Evolutionary conservation across 164 flowering plant genomes (phyloP).

Genomic region (Chloranthus sessilifolius): DNA sequence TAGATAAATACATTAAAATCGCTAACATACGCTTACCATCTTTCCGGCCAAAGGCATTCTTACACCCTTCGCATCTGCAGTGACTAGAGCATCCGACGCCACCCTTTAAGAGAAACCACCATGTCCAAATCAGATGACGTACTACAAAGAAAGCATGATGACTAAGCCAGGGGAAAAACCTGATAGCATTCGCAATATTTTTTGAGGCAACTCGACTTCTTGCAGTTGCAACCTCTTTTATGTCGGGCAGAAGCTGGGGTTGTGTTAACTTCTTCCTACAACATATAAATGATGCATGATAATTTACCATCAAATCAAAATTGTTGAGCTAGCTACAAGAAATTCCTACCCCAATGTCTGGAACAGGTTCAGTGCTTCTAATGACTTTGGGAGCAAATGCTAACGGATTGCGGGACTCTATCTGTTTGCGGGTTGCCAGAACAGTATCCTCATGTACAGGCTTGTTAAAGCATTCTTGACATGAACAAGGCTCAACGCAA

Average conservation of each 20-base stretch:
- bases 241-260: constrained; percentile 97
- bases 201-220: constrained; percentile 91
- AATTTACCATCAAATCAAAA: neutral
- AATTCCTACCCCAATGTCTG: constrained; percentile 38
- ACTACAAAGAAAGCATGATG: constrained; percentile 6
- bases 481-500: constrained; percentile 65
- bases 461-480: constrained; percentile 63
- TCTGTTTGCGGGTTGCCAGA: constrained; percentile 60
- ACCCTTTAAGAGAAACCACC: constrained; percentile 43
- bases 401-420: constrained; percentile 66
- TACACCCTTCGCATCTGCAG: constrained; percentile 98
- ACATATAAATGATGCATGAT: neutral
- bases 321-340: neutral
- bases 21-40: constrained; percentile 52
- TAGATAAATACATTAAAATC: neutral
- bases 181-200: constrained; percentile 99
- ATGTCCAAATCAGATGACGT: constrained; percentile 12
- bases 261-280: constrained; percentile 72
- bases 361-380: constrained; percentile 20
- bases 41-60: constrained; percentile 66
- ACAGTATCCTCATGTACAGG: constrained; percentile 60
- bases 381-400: constrained; percentile 85
- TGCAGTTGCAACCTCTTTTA: constrained; percentile 99
- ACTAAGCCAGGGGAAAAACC: constrained; percentile 38
- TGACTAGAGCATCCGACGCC: constrained; percentile 94